These are phyloP conservation scores for Candida dajiaensis DNA, from an alignment of 805 yeast genomes.

Conservation along the genomic window DNA sequence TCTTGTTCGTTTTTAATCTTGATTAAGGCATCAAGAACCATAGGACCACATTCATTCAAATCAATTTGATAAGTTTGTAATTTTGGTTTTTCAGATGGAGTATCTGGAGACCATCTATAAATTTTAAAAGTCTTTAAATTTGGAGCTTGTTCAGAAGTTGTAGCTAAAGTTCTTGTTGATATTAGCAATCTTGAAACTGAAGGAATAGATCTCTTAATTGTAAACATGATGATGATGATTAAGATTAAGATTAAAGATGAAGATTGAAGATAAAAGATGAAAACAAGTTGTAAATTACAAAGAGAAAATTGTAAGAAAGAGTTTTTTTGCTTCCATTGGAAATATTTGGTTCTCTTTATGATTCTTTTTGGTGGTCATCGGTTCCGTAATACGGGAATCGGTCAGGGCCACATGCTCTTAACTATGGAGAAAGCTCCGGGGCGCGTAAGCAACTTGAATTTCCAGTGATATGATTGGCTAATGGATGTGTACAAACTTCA, in stretches of 20 bases:
- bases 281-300: too few species aligned
- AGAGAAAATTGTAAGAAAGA: too few species aligned
- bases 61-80: conserved; percentile 81
- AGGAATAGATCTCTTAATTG: conserved; percentile 1
- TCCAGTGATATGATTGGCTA: conserved; percentile 7
- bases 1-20: conserved; percentile 97
- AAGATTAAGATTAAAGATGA: too few species aligned
- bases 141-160: conserved; percentile 48
- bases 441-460: conserved; percentile 8
- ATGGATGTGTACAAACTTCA: too few species aligned
- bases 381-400: conserved; percentile 10
- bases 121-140: conserved; percentile 80
- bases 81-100: conserved; percentile 86
- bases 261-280: background rate
- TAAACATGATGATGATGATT: conserved; percentile 2
- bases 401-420: conserved; percentile 7
- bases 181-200: background rate
- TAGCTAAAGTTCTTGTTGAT: conserved; percentile 27
- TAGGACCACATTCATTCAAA: conserved; percentile 91
- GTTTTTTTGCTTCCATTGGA: too few species aligned
- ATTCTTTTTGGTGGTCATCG: conserved; percentile 10
- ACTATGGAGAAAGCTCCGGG: conserved; percentile 10
- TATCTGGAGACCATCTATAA: conserved; percentile 98
- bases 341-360: background rate
- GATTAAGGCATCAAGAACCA: conserved; percentile 91